These are phyloP conservation scores for Gaeumannomyces tritici DNA, from an alignment of 2,329 filamentous ascomycete genomes.

Conservation along the genomic window DNA sequence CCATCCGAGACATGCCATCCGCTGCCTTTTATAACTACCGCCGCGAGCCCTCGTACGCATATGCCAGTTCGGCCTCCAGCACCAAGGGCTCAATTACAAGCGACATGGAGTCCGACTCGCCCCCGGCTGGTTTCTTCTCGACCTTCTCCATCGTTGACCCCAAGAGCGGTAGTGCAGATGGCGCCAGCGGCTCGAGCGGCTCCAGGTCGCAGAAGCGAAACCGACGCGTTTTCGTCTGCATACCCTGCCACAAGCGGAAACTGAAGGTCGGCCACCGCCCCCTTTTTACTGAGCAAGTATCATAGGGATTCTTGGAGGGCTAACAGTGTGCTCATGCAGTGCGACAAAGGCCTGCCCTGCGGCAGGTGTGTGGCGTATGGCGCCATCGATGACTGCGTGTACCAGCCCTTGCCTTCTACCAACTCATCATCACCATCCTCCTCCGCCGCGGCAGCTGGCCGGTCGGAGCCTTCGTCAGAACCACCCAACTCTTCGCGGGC, in stretches of 20 bases:
- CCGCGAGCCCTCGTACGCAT: background rate
- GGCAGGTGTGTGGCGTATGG: conserved; percentile 14
- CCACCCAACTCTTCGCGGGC: background rate
- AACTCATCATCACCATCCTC: conserved; percentile 1
- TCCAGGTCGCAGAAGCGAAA: conserved; percentile 15
- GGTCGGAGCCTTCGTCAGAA: background rate
- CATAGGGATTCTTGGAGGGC: background rate
- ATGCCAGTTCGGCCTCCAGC: background rate
- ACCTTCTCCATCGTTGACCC: conserved; percentile 18
- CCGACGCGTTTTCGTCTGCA: conserved; percentile 18
- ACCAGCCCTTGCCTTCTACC: conserved; percentile 11
- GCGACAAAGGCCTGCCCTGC: conserved; percentile 17
- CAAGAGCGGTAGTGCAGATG: conserved; percentile 7
- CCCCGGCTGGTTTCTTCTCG: conserved; percentile 15
- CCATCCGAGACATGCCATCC: background rate
- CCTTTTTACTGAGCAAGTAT: background rate
- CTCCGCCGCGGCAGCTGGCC: background rate
- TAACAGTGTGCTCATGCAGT: conserved; percentile 1
- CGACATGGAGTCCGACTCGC: conserved; percentile 2
- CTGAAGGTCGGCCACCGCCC: conserved; percentile 8
- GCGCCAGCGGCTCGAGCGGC: conserved; percentile 2
- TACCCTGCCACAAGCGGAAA: conserved; percentile 18
- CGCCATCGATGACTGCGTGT: conserved; percentile 14
- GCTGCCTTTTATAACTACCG: background rate
- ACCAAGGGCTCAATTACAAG: background rate